These are phyloP conservation scores for Phytopythium aichiense DNA, from an alignment of 352 stramenopile genomes.

Conservation along the genomic window DNA sequence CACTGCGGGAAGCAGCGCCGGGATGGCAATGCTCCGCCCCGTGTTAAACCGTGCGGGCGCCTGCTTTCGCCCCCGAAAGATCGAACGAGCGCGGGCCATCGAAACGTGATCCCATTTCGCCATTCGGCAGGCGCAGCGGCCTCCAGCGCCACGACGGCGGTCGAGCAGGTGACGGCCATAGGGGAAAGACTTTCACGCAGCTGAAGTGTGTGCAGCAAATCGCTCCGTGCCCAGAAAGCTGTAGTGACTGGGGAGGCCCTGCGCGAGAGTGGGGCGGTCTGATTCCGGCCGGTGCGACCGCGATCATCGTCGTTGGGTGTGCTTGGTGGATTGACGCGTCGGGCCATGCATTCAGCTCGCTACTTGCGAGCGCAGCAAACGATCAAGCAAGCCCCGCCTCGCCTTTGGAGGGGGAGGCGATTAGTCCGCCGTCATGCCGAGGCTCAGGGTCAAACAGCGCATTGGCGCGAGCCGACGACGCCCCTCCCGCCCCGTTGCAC, in stretches of 20 bases:
- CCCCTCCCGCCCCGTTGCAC: neutral
- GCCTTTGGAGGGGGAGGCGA: constrained; percentile 1
- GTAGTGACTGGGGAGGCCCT: neutral
- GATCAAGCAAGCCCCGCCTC: neutral
- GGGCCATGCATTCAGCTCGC: too few relatives aligned
- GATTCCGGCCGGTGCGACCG: neutral
- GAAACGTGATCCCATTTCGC: constrained; percentile 1
- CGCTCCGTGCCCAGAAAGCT: neutral
- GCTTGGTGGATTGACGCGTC: too few relatives aligned
- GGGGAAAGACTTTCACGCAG: neutral
- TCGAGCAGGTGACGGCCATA: too few relatives aligned
- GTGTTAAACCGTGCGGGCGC: constrained; percentile 4
- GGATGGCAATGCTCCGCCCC: neutral
- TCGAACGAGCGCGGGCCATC: neutral
- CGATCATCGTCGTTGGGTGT: neutral
- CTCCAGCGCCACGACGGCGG: too few relatives aligned
- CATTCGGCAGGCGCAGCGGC: neutral
- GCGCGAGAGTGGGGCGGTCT: neutral
- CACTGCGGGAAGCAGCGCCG: neutral
- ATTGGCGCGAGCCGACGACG: constrained; percentile 1
- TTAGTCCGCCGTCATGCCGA: neutral
- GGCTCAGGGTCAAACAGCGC: neutral
- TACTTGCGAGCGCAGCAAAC: neutral
- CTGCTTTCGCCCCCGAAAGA: neutral
- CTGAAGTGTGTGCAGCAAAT: neutral